phyloP scores from a whole-genome alignment of 257 asterid species.

The Solanum sejunctum region DNA sequence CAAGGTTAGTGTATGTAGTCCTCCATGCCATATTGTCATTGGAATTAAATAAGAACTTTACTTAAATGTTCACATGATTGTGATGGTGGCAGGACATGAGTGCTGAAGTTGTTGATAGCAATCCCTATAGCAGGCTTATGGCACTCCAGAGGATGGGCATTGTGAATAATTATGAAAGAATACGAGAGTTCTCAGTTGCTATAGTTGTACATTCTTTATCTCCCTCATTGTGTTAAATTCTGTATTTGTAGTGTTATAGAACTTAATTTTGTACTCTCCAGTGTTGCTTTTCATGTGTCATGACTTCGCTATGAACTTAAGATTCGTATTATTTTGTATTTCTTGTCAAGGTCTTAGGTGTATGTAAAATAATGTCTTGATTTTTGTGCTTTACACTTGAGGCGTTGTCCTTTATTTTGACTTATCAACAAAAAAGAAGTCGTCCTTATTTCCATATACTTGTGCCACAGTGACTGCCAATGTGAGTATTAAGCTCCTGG shows the following conservation, averaged over 20 bases:
- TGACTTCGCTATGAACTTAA: neutral
- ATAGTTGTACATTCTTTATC: constrained; percentile 61
- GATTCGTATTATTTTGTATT: neutral
- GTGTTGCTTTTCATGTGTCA: neutral
- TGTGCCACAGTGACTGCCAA: neutral
- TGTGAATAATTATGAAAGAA: constrained; percentile 82
- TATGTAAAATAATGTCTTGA: neutral
- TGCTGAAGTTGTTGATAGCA: constrained; percentile 93
- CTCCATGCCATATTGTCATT: neutral
- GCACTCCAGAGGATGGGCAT: constrained; percentile 99
- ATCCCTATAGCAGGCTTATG: constrained; percentile 97
- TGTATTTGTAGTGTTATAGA: neutral
- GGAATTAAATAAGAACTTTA: neutral
- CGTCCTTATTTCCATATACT: neutral
- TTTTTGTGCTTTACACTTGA: neutral
- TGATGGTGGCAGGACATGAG: constrained; percentile 62
- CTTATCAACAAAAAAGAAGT: neutral
- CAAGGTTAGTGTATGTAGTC: constrained; percentile 31
- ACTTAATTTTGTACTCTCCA: neutral
- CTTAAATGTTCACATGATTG: neutral
- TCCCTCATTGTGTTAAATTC: neutral
- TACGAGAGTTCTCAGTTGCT: constrained; percentile 80
- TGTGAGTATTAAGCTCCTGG: neutral
- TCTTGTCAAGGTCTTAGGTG: neutral
- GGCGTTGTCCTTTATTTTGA: neutral